phyloP scores from a whole-genome alignment of 2,329 filamentous ascomycete species.

The Cladosporium sp. region DNA sequence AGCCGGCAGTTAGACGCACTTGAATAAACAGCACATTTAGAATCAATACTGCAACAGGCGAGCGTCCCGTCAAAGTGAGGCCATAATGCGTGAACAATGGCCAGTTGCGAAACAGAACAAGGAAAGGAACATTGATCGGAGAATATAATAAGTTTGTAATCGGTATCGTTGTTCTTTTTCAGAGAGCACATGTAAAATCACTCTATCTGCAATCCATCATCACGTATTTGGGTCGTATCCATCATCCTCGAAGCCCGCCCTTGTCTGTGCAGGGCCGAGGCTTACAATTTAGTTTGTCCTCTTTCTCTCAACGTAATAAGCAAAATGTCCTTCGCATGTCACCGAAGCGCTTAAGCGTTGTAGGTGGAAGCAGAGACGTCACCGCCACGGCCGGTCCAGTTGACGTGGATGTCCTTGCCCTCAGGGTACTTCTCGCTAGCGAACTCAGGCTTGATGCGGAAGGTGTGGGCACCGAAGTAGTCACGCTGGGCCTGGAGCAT shows the following conservation, averaged over 20 bases:
- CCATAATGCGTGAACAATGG: too few relatives aligned
- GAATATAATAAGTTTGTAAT: conserved; percentile 4
- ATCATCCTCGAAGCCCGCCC: conserved; percentile 6
- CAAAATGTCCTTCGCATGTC: not conserved
- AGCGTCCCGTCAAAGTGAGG: too few relatives aligned
- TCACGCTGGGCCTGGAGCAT: conserved; percentile 98
- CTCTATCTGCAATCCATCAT: conserved; percentile 18
- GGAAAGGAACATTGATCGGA: not conserved
- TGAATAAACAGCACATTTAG: too few relatives aligned
- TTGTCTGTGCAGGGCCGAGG: not conserved
- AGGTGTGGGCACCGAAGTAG: conserved; percentile 79
- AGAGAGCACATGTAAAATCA: conserved; percentile 7
- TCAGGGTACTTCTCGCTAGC: conserved; percentile 67
- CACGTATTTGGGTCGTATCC: conserved; percentile 16
- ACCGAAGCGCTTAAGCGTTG: conserved; percentile 68
- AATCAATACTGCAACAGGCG: too few relatives aligned
- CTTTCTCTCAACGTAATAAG: conserved; percentile 3
- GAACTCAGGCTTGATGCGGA: conserved; percentile 55
- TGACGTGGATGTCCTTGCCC: conserved; percentile 93
- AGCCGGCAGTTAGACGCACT: too few relatives aligned
- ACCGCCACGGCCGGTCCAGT: conserved; percentile 98
- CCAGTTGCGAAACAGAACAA: too few relatives aligned
- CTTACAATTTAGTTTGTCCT: conserved; percentile 3
- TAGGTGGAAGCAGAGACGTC: conserved; percentile 98
- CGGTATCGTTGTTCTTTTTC: conserved; percentile 12